Conservation (phyloP, 2,329 filamentous ascomycete genomes). For the Venturia asperata region DNA sequence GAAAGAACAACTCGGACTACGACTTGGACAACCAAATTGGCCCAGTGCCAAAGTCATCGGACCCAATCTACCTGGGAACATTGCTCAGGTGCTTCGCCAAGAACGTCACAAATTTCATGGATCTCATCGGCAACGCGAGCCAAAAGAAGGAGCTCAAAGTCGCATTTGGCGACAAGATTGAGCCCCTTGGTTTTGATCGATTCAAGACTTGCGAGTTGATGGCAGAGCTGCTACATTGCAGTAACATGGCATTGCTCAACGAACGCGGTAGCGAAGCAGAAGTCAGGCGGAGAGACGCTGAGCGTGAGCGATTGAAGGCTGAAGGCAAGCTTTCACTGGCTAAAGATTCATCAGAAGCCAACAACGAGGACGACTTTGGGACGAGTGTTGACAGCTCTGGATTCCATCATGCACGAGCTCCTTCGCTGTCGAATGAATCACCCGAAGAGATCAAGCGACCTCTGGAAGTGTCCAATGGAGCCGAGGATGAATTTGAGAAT, state of each 20-base stretch:
- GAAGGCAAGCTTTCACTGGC: slow-evolving; percentile 62
- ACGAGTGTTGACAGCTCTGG: slow-evolving; percentile 47
- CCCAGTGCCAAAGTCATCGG: slow-evolving; percentile 71
- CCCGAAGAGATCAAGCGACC: slow-evolving; percentile 58
- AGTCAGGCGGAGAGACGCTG: slow-evolving; percentile 69
- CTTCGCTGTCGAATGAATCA: slow-evolving; percentile 41
- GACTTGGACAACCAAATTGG: slow-evolving; percentile 85
- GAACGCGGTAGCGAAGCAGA: slow-evolving; percentile 84
- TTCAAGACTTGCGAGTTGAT: slow-evolving; percentile 99
- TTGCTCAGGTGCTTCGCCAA: slow-evolving; percentile 82
- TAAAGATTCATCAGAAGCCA: slow-evolving; percentile 51
- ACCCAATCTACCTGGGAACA: slow-evolving; percentile 92
- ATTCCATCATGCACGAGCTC: slow-evolving; percentile 44
- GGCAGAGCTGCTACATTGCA: slow-evolving; percentile 95
- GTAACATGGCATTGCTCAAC: slow-evolving; percentile 95
- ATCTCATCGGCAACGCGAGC: slow-evolving; percentile 69
- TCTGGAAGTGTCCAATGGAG: slow-evolving; percentile 71
- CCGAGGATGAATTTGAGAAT: slow-evolving; percentile 92
- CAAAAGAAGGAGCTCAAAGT: slow-evolving; percentile 67
- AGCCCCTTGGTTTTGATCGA: slow-evolving; percentile 90
- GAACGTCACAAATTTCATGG: slow-evolving; percentile 91
- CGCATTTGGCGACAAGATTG: slow-evolving; percentile 84
- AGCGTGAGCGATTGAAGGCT: slow-evolving; percentile 69
- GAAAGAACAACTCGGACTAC: slow-evolving; percentile 99
- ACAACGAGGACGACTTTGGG: slow-evolving; percentile 44